Evolutionary conservation across 352 stramenopile species (phyloP).

Genomic region (Pythium aristosporum): DNA sequence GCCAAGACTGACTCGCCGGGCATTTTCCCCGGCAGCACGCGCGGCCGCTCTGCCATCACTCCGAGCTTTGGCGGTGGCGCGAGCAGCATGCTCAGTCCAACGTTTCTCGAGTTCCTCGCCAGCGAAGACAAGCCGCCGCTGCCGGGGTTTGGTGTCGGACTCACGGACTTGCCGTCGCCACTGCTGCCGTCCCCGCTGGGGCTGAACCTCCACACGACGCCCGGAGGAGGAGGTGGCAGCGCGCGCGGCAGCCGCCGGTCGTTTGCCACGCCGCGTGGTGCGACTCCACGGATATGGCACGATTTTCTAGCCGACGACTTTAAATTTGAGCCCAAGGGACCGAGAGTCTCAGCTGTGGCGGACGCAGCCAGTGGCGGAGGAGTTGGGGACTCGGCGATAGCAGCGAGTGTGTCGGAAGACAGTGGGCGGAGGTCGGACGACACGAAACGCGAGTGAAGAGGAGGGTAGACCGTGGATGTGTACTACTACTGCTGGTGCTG

Average conservation of each 20-base stretch:
- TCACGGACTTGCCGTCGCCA: slow-evolving; percentile 40
- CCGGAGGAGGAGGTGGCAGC: background rate
- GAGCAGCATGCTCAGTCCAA: slow-evolving; percentile 66
- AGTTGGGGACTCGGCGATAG: background rate
- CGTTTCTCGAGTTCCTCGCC: slow-evolving; percentile 73
- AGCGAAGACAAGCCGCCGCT: slow-evolving; percentile 58
- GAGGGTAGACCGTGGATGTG: background rate
- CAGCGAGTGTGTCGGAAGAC: background rate
- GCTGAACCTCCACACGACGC: slow-evolving; percentile 25
- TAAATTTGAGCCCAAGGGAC: slow-evolving; percentile 47
- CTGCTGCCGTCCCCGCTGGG: slow-evolving; percentile 38
- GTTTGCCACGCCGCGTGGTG: slow-evolving; percentile 22
- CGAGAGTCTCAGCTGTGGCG: background rate
- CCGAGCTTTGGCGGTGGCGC: slow-evolving; percentile 23
- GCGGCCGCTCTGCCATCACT: slow-evolving; percentile 19
- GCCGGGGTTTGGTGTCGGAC: slow-evolving; percentile 28
- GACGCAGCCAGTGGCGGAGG: no score
- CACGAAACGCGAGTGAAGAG: slow-evolving; percentile 2
- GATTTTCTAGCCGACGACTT: slow-evolving; percentile 76
- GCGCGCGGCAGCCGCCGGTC: slow-evolving; percentile 16
- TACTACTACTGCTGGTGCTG: background rate
- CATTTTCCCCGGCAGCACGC: slow-evolving; percentile 19
- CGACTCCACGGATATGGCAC: slow-evolving; percentile 61
- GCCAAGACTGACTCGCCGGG: slow-evolving; percentile 28
- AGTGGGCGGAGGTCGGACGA: slow-evolving; percentile 2